Percentiles rank a stretch among this genome's conserved stretches.
These are phyloP conservation scores for Piromyces finnis DNA, from an alignment of 192 early-diverging fungal genomes.

Conservation along the genomic window DNA sequence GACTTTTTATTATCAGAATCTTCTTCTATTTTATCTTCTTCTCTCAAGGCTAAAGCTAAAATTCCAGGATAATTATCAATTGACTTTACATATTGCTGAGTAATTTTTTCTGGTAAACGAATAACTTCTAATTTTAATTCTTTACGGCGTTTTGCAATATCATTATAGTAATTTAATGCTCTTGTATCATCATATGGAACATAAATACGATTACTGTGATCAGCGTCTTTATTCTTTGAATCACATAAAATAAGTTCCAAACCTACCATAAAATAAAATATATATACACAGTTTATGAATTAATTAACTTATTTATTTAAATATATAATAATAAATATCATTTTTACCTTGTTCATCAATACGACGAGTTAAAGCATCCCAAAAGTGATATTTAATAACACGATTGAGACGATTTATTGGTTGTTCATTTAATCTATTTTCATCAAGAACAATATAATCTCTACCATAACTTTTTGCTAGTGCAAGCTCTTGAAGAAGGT, in stretches of 20 bases:
- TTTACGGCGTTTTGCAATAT: constrained; percentile 38
- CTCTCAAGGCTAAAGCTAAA: constrained; percentile 54
- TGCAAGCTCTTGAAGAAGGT: constrained; percentile 86
- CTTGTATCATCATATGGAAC: constrained; percentile 66
- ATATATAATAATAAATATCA: background rate
- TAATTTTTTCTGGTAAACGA: constrained; percentile 65
- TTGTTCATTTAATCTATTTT: constrained; percentile 81
- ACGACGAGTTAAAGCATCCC: constrained; percentile 85
- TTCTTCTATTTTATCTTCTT: constrained; percentile 4
- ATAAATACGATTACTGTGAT: constrained; percentile 75
- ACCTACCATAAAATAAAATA: constrained; percentile 43
- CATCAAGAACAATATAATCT: constrained; percentile 72
- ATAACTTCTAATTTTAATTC: constrained; percentile 64
- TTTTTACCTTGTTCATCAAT: constrained; percentile 46
- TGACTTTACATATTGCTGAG: constrained; percentile 74
- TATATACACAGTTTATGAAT: background rate
- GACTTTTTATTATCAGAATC: constrained; percentile 9
- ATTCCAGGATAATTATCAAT: constrained; percentile 83
- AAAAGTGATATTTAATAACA: constrained; percentile 83
- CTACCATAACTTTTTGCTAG: constrained; percentile 74
- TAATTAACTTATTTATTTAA: background rate
- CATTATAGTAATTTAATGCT: constrained; percentile 61
- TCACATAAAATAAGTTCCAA: constrained; percentile 81
- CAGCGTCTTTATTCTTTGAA: constrained; percentile 66
- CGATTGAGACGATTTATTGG: constrained; percentile 76